phyloP scores from a whole-genome alignment of 345 rosid species.

The Euphorbia lathyris region DNA sequence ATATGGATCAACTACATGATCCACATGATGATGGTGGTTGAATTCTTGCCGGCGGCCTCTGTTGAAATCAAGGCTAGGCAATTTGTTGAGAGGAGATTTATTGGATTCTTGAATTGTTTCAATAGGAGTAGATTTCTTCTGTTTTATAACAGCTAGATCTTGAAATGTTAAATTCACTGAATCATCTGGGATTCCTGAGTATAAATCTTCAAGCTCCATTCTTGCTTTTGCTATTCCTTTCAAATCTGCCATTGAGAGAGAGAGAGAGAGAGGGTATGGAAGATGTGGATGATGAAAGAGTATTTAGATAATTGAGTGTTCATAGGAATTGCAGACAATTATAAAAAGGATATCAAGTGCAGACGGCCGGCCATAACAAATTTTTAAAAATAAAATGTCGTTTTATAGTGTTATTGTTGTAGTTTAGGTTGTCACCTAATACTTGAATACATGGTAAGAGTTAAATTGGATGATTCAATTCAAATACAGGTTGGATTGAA shows the following conservation, averaged over 20 bases:
- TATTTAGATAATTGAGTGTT: not conserved
- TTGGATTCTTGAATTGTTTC: slow-evolving; percentile 29
- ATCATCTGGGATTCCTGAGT: slow-evolving; percentile 61
- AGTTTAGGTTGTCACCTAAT: no score
- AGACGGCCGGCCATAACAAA: not conserved
- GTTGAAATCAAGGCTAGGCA: slow-evolving; percentile 49
- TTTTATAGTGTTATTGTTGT: no score
- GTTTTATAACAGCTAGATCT: slow-evolving; percentile 41
- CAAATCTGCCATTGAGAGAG: slow-evolving; percentile 26
- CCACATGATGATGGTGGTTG: slow-evolving; percentile 10
- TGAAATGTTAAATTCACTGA: slow-evolving; percentile 66
- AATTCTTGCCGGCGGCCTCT: slow-evolving; percentile 33
- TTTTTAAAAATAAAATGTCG: no score
- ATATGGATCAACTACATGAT: not conserved
- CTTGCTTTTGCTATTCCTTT: slow-evolving; percentile 40
- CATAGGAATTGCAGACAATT: not conserved
- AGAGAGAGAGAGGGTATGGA: not conserved
- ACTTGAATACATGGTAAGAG: no score
- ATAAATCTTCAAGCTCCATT: slow-evolving; percentile 59
- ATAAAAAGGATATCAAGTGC: not conserved
- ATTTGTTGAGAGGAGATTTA: slow-evolving; percentile 18
- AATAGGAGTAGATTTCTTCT: slow-evolving; percentile 15
- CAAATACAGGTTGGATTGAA: no score
- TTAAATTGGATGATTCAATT: no score
- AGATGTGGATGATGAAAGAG: not conserved